Evolutionary conservation across 2,329 filamentous ascomycete species (phyloP), one percentile per base, ranked within the genome.

Genomic region (Hymenoscyphus fructigenus): DNA sequence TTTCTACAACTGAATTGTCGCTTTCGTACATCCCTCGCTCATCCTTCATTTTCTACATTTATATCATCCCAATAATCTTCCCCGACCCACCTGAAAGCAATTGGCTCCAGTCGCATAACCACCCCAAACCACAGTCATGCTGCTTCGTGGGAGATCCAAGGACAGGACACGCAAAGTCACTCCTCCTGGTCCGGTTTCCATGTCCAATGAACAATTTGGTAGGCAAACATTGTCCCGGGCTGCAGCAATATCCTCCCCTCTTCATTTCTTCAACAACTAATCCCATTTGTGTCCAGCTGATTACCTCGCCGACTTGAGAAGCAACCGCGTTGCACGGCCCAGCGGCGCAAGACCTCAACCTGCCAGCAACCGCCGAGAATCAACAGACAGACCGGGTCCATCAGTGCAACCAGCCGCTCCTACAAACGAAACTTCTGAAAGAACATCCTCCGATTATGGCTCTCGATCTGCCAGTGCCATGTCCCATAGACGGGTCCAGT

Each of bases 231-330:
- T 36, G 9, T 36, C 34, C 50, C 67, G 62, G 60, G 53, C 57
- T 38, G 9, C 38, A 7, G 6, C 9, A 14, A n/a, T 44, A 44
- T 47, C 20, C 5, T 38, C 26, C 15, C 23, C 32, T 3, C 50
- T 44, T 41, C n/a, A 9, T 32, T 44, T 12, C 14, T 47, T n/a
- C 41, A n/a, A 3, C 12, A 57, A 36, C 57, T 59, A 44, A 59
- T 9, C n/a, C 53, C 15, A 60, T 23, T 29, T 23, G 55, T 41
- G 53, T 69, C 66, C 78, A 92, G 90, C 88, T 69, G 82, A 82
- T 66, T 93, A 92, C 76, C 84, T 93, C 41, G 82, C 88, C 70
- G 86, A 88, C 70, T 84, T 94, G 41, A 88, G 91, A 70, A 86
- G 84, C 70, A 90, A 85, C 76, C 87, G 88, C 60, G 81, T 87